Base-by-base conservation (phyloP, 2,329 filamentous ascomycete species). In the Talaromyces sp. region DNA sequence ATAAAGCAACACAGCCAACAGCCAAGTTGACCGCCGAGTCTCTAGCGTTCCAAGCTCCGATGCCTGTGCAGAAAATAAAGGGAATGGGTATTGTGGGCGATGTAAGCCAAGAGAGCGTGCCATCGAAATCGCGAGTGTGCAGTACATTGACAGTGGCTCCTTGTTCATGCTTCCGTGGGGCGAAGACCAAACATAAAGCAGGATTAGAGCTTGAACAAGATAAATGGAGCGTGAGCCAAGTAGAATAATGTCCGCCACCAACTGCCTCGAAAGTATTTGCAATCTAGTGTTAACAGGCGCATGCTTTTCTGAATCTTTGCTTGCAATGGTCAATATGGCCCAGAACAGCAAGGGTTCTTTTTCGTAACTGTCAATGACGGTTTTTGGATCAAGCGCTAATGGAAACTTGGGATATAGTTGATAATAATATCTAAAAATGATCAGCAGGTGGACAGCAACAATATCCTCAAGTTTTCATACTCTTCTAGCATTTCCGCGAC, bases 1-100 rank as follows among this genome's bases (percentile, higher is more conserved):
- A 49, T 42, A n/a, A 49, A 49, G 7, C 47, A 49, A 19, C 36
- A 42, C 24, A 49, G 17, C 47, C 47, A 49, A n/a, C n/a, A n/a
- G n/a, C n/a, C n/a, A n/a, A n/a, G 27, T 36, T 49, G 16, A 19
- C 27, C 19, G 22, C 22, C 47, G 27, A 35, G 29, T 2, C 11
- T 49, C 47, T 3, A 42, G 1, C 2, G 19, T 49, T 43, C 37
- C 47, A n/a, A 49, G 22, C 37, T 49, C 47, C 3, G 47, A 49
- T 43, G 47, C 16, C 37, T 42, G 42, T 27, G 47, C 47, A 24
- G 47, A 36, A 42, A 49, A 49, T 20, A 49, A 33, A 42, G 27
- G 27, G 14, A 27, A 49, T 35, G 47, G 47, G 42, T 49, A 19
- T 36, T 49, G 13, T 27, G 47, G 47, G 22, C 47, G 47, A 49